These are phyloP conservation scores for Lactifluus piperatus DNA, from an alignment of 768 basidiomycete genomes.

Conservation along the genomic window DNA sequence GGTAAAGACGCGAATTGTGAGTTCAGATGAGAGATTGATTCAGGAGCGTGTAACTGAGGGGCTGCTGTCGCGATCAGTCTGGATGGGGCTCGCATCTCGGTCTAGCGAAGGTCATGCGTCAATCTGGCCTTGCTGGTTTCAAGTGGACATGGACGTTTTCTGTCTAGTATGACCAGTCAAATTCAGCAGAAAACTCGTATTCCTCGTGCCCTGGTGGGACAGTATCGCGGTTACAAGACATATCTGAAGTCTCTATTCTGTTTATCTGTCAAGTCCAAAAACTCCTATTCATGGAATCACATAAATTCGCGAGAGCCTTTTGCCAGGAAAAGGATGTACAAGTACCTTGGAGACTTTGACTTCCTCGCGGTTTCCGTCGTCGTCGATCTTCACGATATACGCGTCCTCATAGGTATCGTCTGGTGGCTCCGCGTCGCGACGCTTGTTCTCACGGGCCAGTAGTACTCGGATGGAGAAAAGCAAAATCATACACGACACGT, in stretches of 20 bases:
- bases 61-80: no score
- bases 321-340: not conserved
- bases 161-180: not conserved
- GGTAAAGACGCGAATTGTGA: no score
- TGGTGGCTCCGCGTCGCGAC: conserved; percentile 47
- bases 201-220: not conserved
- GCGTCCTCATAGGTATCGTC: conserved; percentile 52
- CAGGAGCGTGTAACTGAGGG: no score
- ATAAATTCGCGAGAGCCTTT: not conserved
- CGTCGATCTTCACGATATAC: conserved; percentile 44
- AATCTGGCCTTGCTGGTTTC: not conserved
- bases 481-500: conserved; percentile 41
- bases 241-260: conserved; percentile 71
- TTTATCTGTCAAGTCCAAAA: conserved; percentile 62
- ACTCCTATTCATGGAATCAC: conserved; percentile 38
- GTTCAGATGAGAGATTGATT: no score
- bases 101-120: not conserved
- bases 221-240: conserved; percentile 37
- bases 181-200: not conserved
- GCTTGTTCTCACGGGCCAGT: conserved; percentile 52
- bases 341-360: conserved; percentile 62
- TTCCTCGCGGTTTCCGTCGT: conserved; percentile 44
- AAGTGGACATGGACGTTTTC: not conserved
- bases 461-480: conserved; percentile 43
- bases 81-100: no score